A percentile compares a stretch with the other conserved stretches of the same genome.
Evolutionary conservation across 345 rosid genomes (phyloP).

Genomic region (Gossypium sturtianum): DNA sequence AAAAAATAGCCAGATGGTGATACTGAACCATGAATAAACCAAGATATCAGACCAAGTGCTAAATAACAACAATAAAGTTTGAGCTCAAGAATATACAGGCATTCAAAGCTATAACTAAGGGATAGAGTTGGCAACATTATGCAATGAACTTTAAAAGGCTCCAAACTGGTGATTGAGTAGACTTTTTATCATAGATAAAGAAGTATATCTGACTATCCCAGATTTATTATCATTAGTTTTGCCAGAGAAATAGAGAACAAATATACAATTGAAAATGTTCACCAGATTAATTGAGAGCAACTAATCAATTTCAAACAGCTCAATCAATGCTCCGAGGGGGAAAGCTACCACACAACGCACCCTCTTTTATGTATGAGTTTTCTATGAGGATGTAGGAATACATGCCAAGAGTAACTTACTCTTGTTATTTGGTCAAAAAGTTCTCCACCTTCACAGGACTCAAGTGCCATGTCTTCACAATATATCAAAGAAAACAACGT

Average conservation of each 20-base stretch:
- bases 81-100: not conserved
- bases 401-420: conserved; percentile 41
- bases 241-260: not conserved
- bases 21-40: not conserved
- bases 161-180: not conserved
- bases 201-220: not conserved
- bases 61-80: not conserved
- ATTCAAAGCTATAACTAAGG: not conserved
- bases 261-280: not conserved
- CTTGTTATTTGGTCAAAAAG: conserved; percentile 92
- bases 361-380: not conserved
- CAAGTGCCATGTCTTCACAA: conserved; percentile 91
- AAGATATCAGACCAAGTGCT: not conserved
- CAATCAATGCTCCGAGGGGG: not conserved
- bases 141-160: not conserved
- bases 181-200: not conserved
- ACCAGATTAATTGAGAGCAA: not conserved
- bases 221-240: not conserved
- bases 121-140: not conserved
- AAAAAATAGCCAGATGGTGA: conserved; percentile 6
- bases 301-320: not conserved
- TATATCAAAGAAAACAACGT: conserved; percentile 23
- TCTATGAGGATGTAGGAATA: not conserved
- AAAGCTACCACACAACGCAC: not conserved
- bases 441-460: conserved; percentile 97